Percentiles rank a stretch among this genome's conserved stretches.
These are phyloP conservation scores for Oryza punctata DNA, from an alignment of 176 grass and related monocot genomes.

Conservation along the genomic window DNA sequence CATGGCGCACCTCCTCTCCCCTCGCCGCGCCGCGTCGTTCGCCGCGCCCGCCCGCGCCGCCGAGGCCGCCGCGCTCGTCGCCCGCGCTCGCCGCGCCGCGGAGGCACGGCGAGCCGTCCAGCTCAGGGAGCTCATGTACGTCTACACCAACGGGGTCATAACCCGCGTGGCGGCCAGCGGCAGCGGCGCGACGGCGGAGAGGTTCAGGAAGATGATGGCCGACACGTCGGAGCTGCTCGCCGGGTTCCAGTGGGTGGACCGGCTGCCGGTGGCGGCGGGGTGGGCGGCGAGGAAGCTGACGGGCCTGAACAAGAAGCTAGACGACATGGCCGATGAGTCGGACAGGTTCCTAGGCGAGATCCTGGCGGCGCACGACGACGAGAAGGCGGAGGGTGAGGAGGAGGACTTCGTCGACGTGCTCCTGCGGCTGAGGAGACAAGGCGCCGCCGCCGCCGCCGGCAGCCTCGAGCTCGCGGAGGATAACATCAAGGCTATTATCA, in stretches of 20 bases:
- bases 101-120: conserved; percentile 7
- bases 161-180: conserved; percentile 25
- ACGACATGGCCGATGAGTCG: conserved; percentile 22
- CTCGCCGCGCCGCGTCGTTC: conserved; percentile 30
- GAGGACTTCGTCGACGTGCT: conserved; percentile 56
- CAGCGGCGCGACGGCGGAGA: not conserved
- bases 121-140: conserved; percentile 50
- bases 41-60: conserved; percentile 12
- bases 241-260: conserved; percentile 44
- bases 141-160: conserved; percentile 42
- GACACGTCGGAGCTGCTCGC: conserved; percentile 27
- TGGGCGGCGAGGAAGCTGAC: conserved; percentile 28
- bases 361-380: conserved; percentile 39
- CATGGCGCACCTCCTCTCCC: conserved; percentile 47
- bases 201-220: conserved; percentile 35
- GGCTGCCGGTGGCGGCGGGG: conserved; percentile 28
- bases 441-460: not conserved
- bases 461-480: conserved; percentile 38
- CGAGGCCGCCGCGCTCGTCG: conserved; percentile 22
- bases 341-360: conserved; percentile 42
- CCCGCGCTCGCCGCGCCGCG: conserved; percentile 11
- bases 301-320: conserved; percentile 41
- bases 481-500: conserved; percentile 41
- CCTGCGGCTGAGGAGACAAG: conserved; percentile 30
- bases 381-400: not conserved